Evolutionary conservation across 192 early-diverging fungal species (phyloP).

Genomic region (Irineochytrium annulatum): DNA sequence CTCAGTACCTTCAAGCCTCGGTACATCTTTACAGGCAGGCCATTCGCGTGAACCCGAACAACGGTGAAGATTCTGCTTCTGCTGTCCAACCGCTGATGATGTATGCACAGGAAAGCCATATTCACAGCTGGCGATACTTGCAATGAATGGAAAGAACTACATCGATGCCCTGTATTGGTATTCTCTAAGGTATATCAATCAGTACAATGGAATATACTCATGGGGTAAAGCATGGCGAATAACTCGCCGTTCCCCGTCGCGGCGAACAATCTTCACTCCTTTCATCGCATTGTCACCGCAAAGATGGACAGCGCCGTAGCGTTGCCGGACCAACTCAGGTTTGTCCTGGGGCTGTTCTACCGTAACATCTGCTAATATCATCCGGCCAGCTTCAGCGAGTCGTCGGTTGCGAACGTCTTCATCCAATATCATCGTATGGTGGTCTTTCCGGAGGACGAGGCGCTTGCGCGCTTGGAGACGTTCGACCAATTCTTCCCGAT

Average conservation of each 20-base stretch:
- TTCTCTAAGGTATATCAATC: slow-evolving; percentile 25
- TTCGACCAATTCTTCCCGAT: too few species aligned
- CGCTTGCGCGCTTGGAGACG: background rate
- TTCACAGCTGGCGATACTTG: slow-evolving; percentile 38
- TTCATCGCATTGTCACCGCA: slow-evolving; percentile 3
- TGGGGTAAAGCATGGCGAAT: too few species aligned
- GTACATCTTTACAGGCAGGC: slow-evolving; percentile 16
- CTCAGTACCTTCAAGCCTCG: too few species aligned
- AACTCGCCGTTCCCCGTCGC: slow-evolving; percentile 24
- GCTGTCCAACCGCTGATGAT: background rate
- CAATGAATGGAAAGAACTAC: slow-evolving; percentile 22
- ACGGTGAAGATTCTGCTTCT: slow-evolving; percentile 10
- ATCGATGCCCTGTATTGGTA: slow-evolving; percentile 41
- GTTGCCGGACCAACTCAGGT: too few species aligned
- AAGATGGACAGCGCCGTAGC: too few species aligned
- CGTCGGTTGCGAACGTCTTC: too few species aligned
- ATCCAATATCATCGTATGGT: background rate
- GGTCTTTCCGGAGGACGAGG: background rate
- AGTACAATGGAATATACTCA: too few species aligned
- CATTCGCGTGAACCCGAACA: slow-evolving; percentile 12
- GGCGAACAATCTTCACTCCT: slow-evolving; percentile 28
- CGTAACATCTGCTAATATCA: too few species aligned
- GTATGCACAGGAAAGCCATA: slow-evolving; percentile 32
- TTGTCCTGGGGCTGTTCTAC: too few species aligned
- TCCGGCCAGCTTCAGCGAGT: background rate